Conservation (phyloP, 306 rosid genomes). For the Quercus glauca region DNA sequence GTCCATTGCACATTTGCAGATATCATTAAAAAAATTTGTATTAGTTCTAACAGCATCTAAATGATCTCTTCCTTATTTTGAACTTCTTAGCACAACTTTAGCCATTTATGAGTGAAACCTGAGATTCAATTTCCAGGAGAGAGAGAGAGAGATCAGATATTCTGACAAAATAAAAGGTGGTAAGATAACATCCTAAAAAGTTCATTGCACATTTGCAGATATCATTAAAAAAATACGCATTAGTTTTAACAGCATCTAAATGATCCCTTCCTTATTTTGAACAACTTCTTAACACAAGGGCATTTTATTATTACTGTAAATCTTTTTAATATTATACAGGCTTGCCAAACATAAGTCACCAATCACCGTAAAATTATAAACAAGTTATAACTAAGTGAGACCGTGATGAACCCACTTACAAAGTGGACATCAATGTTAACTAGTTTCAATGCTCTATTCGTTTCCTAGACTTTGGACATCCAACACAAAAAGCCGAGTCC, state of each 20-base stretch:
- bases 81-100: conserved; percentile 9
- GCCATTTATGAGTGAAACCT: conserved; percentile 43
- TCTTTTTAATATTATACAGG: neutral
- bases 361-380: neutral
- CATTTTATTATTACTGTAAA: neutral
- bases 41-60: neutral
- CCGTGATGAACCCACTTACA: neutral
- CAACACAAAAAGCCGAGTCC: neutral
- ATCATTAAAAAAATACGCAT: neutral
- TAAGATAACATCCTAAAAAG: neutral
- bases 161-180: neutral
- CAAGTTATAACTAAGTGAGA: neutral
- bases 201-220: neutral
- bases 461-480: neutral
- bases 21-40: neutral
- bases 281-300: neutral
- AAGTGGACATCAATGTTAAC: neutral
- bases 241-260: neutral
- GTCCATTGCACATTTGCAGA: neutral
- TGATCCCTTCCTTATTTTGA: neutral
- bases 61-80: neutral
- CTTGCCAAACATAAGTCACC: neutral
- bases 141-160: conserved; percentile 8
- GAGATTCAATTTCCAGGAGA: conserved; percentile 11
- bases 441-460: neutral